Evolutionary conservation across 768 basidiomycete genomes (phyloP), one percentile per base, ranked within the genome.

Genomic region (Mycena haematopus): DNA sequence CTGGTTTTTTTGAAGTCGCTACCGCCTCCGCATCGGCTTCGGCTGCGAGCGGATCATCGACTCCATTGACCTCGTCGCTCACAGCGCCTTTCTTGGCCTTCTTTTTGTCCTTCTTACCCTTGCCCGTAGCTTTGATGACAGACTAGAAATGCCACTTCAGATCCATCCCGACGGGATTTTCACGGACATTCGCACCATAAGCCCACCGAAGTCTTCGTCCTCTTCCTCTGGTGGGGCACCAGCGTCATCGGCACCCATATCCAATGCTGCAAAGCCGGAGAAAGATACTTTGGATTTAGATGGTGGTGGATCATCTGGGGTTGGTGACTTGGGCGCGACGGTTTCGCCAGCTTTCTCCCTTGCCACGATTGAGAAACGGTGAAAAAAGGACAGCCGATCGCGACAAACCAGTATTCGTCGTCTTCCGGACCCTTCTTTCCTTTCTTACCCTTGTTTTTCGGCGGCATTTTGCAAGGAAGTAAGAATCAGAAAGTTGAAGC

Each of bases 401-500:
- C 56, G 55, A 67, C 78, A 63, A 64, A 93, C 94, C 94, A 96
- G 78, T 84, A 91, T 40, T 85, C 88, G 69, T 93, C 92, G 66
- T 96, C 93, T 68, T 90, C 87, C 7, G 17, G 35, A 46, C 80
- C 80, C 69, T 87, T 90, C 79, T 95, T 95, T 31, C 83, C 86
- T 71, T 95, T 96, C 81, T 96, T 96, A 66, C 90, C 94, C 73
- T 93, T 93, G 73, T 80, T 83, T 74, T 84, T 86, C 31, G 83
- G 84, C 47, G 84, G 69, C 84, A 86, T 86, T 31, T 42, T 65
- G n/a, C 36, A 21, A 22, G 15, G 66, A 62, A 52, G 52, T 42
- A 52, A 56, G 51, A 46, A 50, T 56, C 35, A 49, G 31, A 44
- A 56, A 56, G 62, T 21, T 29, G 42, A 52, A 52, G 29, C 9